These are phyloP conservation scores for Pyrenopolyporus hunteri DNA, from an alignment of 495 filamentous ascomycete species.

Conservation along the genomic window DNA sequence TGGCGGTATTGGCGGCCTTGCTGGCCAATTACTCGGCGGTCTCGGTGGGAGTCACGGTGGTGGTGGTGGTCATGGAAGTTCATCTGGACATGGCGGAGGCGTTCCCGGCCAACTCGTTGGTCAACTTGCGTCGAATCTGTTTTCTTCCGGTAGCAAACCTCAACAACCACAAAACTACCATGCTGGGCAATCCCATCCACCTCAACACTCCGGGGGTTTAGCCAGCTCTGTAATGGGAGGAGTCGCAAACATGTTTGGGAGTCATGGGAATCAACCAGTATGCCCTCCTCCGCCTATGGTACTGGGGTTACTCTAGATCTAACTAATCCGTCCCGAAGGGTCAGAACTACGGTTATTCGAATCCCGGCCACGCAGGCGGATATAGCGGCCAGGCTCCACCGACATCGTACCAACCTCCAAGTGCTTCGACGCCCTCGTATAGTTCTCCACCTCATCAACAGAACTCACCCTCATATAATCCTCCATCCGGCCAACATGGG, in stretches of 20 bases:
- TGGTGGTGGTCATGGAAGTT: constrained; percentile 33
- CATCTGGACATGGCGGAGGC: constrained; percentile 46
- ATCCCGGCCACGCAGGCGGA: constrained; percentile 47
- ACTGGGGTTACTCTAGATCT: not conserved
- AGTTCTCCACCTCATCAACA: constrained; percentile 42
- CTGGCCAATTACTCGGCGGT: constrained; percentile 46
- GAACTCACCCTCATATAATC: constrained; percentile 35
- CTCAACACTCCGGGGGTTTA: constrained; percentile 44
- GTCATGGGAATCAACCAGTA: constrained; percentile 44
- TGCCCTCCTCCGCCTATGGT: constrained; percentile 7
- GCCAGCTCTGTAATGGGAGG: constrained; percentile 52
- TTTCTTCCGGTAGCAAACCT: constrained; percentile 50
- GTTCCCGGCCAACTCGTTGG: constrained; percentile 52
- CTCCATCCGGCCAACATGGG: constrained; percentile 25
- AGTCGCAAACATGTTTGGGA: constrained; percentile 50
- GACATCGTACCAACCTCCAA: constrained; percentile 52
- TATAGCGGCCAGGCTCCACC: constrained; percentile 59
- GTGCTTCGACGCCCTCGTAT: constrained; percentile 37
- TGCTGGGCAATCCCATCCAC: constrained; percentile 41
- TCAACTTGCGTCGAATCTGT: constrained; percentile 53
- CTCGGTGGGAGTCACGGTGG: constrained; percentile 39
- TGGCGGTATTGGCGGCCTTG: constrained; percentile 45
- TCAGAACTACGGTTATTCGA: constrained; percentile 61
- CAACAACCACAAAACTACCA: constrained; percentile 47
- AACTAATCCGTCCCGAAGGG: constrained; percentile 35